Percentiles rank a stretch among this genome's conserved stretches.
Conservation (phyloP, 495 filamentous ascomycete species). For the Hypoxylon lienhwacheense region DNA sequence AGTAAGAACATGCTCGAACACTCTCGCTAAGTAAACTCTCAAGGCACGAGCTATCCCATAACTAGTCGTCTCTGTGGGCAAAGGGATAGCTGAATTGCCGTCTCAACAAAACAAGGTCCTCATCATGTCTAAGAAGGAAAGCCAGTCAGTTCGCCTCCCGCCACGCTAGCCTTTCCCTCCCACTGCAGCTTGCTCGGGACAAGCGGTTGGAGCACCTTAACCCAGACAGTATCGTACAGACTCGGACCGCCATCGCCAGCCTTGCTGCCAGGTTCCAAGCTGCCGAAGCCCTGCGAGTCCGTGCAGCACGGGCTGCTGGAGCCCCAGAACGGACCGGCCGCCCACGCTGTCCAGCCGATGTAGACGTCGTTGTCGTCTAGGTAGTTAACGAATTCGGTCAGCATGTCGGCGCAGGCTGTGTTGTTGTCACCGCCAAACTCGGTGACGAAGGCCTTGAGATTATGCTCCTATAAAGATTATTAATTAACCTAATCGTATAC, state of each 20-base stretch:
- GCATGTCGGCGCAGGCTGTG: conserved; percentile 48
- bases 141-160: conserved; percentile 36
- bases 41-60: too few species aligned
- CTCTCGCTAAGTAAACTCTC: too few species aligned
- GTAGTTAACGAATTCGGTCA: conserved; percentile 51
- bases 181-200: conserved; percentile 49
- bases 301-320: conserved; percentile 52
- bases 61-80: too few species aligned
- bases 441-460: conserved; percentile 56
- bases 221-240: conserved; percentile 50
- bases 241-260: conserved; percentile 48
- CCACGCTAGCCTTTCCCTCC: conserved; percentile 40
- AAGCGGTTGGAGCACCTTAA: conserved; percentile 48
- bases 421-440: conserved; percentile 56
- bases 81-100: neutral
- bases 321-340: conserved; percentile 56
- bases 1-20: too few species aligned
- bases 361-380: conserved; percentile 53
- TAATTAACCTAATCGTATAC: neutral
- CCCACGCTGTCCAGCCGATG: conserved; percentile 59
- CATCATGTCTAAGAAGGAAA: conserved; percentile 12
- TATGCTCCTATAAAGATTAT: conserved; percentile 38
- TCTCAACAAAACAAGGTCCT: too few species aligned
- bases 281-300: conserved; percentile 46
- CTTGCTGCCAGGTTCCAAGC: conserved; percentile 51